Percentiles rank a stretch among this genome's conserved stretches.
phyloP scores from a whole-genome alignment of 441 rosid genomes.

The Raphanus hybrid region DNA sequence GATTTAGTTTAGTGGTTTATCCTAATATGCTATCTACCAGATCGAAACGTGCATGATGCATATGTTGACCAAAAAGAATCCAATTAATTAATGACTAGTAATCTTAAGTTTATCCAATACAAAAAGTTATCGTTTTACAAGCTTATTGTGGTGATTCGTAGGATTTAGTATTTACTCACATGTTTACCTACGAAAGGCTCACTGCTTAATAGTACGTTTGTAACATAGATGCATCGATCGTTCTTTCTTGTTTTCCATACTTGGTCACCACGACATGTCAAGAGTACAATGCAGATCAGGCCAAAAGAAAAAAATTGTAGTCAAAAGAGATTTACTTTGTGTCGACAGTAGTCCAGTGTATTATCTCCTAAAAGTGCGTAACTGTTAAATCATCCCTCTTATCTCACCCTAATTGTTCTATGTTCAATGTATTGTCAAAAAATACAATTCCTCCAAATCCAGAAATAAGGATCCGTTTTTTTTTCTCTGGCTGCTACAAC shows the following conservation, averaged over 20 bases:
- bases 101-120: not conserved
- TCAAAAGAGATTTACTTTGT: not conserved
- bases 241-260: constrained; percentile 1
- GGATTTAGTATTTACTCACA: not conserved
- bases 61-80: not conserved
- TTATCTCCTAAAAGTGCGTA: not conserved
- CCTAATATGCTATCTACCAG: not conserved
- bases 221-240: not conserved
- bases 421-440: not conserved
- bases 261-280: not conserved
- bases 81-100: not conserved
- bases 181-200: not conserved
- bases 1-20: not conserved
- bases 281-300: not conserved
- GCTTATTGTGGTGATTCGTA: not conserved
- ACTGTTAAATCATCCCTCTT: not conserved
- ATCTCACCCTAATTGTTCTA: not conserved
- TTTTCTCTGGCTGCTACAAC: not conserved
- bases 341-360: not conserved
- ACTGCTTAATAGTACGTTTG: not conserved
- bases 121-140: not conserved
- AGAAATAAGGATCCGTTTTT: not conserved
- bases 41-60: not conserved
- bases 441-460: not conserved
- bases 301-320: not conserved